Evolutionary conservation across 345 rosid genomes (phyloP).

Genomic region (Sonneratia caseolaris): DNA sequence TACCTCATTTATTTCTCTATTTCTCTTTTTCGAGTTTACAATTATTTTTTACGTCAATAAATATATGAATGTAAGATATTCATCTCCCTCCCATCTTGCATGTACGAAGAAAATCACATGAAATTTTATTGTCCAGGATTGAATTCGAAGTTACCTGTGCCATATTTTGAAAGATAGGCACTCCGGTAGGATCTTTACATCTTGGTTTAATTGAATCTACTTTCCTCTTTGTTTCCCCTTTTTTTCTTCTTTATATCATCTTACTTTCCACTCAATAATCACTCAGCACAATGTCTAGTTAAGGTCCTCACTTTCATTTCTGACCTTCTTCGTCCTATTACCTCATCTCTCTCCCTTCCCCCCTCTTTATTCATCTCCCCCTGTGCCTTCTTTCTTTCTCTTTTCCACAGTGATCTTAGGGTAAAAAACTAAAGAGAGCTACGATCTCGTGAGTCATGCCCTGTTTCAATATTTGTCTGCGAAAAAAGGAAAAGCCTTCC

Average conservation of each 20-base stretch:
- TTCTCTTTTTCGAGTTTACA: too few species aligned
- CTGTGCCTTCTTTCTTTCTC: too few species aligned
- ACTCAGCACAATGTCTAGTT: constrained; percentile 1
- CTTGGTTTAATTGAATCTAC: too few species aligned
- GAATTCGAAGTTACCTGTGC: too few species aligned
- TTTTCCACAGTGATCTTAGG: background rate
- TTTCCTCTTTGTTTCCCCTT: background rate
- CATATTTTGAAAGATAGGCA: too few species aligned
- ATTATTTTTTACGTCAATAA: too few species aligned
- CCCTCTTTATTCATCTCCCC: background rate
- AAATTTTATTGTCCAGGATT: too few species aligned
- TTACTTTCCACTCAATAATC: constrained; percentile 11
- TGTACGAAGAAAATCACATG: too few species aligned
- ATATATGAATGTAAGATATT: too few species aligned
- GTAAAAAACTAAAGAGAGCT: background rate
- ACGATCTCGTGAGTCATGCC: background rate
- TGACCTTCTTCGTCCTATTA: background rate
- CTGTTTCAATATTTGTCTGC: background rate
- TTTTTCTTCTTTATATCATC: constrained; percentile 11
- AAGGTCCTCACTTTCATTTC: background rate
- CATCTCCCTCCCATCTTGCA: too few species aligned
- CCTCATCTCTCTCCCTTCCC: background rate
- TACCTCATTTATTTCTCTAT: background rate
- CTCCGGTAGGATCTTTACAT: too few species aligned
- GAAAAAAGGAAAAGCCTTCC: background rate